phyloP scores from a whole-genome alignment of 805 yeast genomes.

The Candida pini region DNA sequence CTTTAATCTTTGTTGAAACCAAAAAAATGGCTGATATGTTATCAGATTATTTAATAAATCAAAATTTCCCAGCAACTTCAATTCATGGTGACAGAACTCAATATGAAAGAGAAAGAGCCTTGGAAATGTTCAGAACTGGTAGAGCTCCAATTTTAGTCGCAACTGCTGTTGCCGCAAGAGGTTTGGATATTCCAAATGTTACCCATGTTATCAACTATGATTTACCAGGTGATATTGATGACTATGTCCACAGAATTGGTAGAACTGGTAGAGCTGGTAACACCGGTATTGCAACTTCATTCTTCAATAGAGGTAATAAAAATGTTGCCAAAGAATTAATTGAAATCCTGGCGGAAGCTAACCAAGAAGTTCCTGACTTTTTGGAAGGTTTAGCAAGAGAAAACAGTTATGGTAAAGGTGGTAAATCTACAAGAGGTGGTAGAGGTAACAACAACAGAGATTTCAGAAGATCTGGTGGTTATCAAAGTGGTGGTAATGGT shows the following conservation, averaged over 20 bases:
- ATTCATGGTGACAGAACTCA: constrained; percentile 99
- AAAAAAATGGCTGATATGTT: constrained; percentile 97
- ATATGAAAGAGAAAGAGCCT: constrained; percentile 95
- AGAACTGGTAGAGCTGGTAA: constrained; percentile 99
- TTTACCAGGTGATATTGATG: constrained; percentile 94
- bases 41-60: constrained; percentile 84
- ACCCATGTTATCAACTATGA: constrained; percentile 97
- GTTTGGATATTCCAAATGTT: constrained; percentile 98
- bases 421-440: constrained; percentile 46
- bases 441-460: constrained; percentile 42
- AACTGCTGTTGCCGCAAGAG: constrained; percentile 99
- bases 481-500: constrained; percentile 19
- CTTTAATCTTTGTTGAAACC: constrained; percentile 95
- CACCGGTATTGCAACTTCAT: constrained; percentile 96
- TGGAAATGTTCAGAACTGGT: constrained; percentile 90
- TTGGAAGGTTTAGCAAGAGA: constrained; percentile 78
- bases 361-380: constrained; percentile 95
- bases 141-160: constrained; percentile 93
- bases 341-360: constrained; percentile 88
- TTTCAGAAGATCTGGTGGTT: constrained; percentile 40
- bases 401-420: constrained; percentile 48
- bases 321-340: constrained; percentile 83
- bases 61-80: constrained; percentile 94
- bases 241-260: constrained; percentile 98
- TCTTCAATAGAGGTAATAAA: constrained; percentile 92